Evolutionary conservation across 495 filamentous ascomycete species (phyloP).

Genomic region (Endocarpon pusillum): DNA sequence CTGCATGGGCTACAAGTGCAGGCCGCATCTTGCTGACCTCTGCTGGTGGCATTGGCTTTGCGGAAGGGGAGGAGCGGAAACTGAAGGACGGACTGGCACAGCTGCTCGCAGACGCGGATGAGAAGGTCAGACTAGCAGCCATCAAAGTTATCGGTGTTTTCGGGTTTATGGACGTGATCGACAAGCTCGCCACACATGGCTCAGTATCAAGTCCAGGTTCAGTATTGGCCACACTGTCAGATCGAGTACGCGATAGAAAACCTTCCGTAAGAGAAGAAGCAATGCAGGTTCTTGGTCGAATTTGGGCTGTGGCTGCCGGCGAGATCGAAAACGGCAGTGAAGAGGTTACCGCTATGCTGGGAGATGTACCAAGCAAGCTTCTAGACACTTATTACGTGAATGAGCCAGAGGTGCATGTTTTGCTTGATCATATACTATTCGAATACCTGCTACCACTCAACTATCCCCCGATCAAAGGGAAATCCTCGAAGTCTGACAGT

Average conservation of each 20-base stretch:
- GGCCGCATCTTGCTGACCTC: conserved; percentile 70
- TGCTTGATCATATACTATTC: conserved; percentile 72
- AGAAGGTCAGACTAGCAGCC: conserved; percentile 75
- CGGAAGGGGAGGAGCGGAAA: conserved; percentile 51
- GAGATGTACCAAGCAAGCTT: conserved; percentile 68
- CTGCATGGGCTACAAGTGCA: conserved; percentile 70
- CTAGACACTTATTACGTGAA: conserved; percentile 83
- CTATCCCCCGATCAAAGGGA: conserved; percentile 66
- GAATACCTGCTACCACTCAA: conserved; percentile 69
- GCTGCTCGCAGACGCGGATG: conserved; percentile 75
- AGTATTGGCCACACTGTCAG: conserved; percentile 61
- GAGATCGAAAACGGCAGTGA: conserved; percentile 78
- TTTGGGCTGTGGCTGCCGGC: conserved; percentile 82
- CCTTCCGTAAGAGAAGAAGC: conserved; percentile 66
- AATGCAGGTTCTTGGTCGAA: conserved; percentile 63
- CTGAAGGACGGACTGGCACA: conserved; percentile 58
- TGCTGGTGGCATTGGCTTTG: conserved; percentile 71
- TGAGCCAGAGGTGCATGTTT: conserved; percentile 65
- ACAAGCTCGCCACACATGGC: conserved; percentile 60
- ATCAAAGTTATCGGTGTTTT: conserved; percentile 66
- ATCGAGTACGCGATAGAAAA: conserved; percentile 76
- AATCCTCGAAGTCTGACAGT: conserved; percentile 37
- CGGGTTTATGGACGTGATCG: conserved; percentile 57
- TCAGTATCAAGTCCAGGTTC: conserved; percentile 51
- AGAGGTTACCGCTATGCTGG: conserved; percentile 48